phyloP scores from a whole-genome alignment of 805 yeast genomes.

The Yarrowia divulgata region DNA sequence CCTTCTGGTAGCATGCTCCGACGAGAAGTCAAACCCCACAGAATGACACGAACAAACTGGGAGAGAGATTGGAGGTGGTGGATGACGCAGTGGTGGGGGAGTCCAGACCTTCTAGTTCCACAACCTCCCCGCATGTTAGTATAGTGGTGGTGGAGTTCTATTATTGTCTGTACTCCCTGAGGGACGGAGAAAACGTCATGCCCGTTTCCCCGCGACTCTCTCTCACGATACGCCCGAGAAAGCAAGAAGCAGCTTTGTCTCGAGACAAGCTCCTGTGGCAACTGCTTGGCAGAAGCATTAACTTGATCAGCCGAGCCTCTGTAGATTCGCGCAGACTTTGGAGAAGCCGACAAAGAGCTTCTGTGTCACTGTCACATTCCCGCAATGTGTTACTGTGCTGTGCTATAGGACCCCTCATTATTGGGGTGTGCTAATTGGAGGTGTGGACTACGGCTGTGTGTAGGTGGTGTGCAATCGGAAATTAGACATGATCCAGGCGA shows the following conservation, averaged over 20 bases:
- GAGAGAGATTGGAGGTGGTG: background rate
- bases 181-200: no score
- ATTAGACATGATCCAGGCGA: no score
- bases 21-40: conserved; percentile 17
- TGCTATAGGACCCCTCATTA: background rate
- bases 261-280: conserved; percentile 5
- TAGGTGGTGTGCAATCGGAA: no score
- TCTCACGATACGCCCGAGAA: conserved; percentile 6
- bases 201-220: background rate
- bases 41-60: background rate
- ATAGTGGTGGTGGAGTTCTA: no score
- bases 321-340: background rate
- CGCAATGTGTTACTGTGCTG: background rate
- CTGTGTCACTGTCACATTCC: conserved; percentile 1
- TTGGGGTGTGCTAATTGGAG: background rate
- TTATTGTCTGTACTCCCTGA: no score
- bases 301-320: conserved; percentile 22
- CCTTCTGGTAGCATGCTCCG: background rate
- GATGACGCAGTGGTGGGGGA: no score
- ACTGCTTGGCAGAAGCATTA: background rate
- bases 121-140: background rate
- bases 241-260: conserved; percentile 4
- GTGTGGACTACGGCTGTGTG: no score
- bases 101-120: conserved; percentile 2
- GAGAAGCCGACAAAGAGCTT: no score